Conservation (phyloP, 345 rosid genomes). For the Salix suchowensis region DNA sequence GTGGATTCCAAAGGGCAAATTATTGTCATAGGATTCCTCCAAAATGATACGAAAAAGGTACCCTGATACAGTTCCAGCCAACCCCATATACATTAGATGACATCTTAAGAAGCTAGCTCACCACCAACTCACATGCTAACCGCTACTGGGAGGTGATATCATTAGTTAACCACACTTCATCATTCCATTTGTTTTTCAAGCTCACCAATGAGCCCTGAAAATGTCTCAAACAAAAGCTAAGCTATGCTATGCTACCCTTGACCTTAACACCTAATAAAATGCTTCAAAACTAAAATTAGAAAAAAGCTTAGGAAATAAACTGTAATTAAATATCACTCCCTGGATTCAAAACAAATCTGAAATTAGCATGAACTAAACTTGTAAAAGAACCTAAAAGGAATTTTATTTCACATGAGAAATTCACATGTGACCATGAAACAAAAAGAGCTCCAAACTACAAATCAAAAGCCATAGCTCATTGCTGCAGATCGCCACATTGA, state of each 20-base stretch:
- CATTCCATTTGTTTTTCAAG: too few relatives aligned
- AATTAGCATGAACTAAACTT: too few relatives aligned
- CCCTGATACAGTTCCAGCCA: not conserved
- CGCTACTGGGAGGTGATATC: not conserved
- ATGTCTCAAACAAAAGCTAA: too few relatives aligned
- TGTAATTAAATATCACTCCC: too few relatives aligned
- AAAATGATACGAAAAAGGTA: not conserved
- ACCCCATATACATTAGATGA: not conserved
- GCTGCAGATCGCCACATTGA: not conserved
- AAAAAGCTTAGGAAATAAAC: too few relatives aligned
- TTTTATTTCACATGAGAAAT: not conserved
- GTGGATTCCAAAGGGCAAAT: not conserved
- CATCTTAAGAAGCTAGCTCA: not conserved
- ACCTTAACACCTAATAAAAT: too few relatives aligned
- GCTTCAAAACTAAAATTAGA: too few relatives aligned
- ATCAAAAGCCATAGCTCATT: not conserved
- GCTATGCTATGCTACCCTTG: too few relatives aligned
- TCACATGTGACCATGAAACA: not conserved
- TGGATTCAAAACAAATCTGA: too few relatives aligned
- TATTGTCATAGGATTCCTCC: not conserved
- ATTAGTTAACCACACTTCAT: too few relatives aligned
- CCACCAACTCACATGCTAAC: conserved; percentile 9
- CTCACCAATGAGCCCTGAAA: too few relatives aligned
- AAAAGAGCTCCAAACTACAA: not conserved
- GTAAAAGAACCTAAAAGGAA: too few relatives aligned